These are phyloP conservation scores for Melanogaster broomeanus DNA, from an alignment of 768 basidiomycete genomes.

Conservation along the genomic window DNA sequence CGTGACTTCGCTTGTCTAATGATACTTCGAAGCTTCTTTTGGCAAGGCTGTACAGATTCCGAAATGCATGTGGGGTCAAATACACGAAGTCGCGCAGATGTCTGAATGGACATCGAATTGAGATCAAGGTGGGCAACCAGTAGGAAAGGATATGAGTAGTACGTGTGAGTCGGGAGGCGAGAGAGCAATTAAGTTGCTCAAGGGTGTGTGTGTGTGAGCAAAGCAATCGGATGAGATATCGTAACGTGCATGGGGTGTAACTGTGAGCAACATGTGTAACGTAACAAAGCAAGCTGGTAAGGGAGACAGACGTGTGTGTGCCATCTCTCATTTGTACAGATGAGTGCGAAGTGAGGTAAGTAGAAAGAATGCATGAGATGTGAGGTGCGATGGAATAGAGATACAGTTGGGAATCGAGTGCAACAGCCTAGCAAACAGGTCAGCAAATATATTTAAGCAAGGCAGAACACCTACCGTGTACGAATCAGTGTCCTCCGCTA, in stretches of 20 bases:
- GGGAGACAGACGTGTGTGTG: background rate
- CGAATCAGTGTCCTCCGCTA: slow-evolving; percentile 13
- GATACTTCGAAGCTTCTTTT: too few species aligned
- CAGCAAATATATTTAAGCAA: background rate
- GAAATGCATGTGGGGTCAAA: too few species aligned
- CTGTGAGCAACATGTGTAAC: slow-evolving; percentile 5
- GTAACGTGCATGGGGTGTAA: slow-evolving; percentile 17
- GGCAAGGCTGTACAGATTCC: too few species aligned
- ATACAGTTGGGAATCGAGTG: slow-evolving; percentile 13
- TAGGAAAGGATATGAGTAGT: background rate
- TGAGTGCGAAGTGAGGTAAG: slow-evolving; percentile 6
- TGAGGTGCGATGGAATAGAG: slow-evolving; percentile 20
- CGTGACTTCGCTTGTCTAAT: background rate
- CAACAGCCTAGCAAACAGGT: slow-evolving; percentile 6
- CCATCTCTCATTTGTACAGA: slow-evolving; percentile 15
- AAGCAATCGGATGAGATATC: slow-evolving; percentile 2
- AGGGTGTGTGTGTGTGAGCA: background rate
- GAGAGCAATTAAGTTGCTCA: background rate
- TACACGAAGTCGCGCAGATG: too few species aligned
- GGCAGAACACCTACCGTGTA: slow-evolving; percentile 7
- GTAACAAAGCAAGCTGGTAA: slow-evolving; percentile 10
- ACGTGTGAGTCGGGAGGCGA: background rate
- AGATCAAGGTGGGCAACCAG: too few species aligned
- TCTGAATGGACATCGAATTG: too few species aligned
- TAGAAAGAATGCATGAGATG: slow-evolving; percentile 23